Conservation (phyloP, 140 eudicot genomes). For the Senecio squalidus region DNA sequence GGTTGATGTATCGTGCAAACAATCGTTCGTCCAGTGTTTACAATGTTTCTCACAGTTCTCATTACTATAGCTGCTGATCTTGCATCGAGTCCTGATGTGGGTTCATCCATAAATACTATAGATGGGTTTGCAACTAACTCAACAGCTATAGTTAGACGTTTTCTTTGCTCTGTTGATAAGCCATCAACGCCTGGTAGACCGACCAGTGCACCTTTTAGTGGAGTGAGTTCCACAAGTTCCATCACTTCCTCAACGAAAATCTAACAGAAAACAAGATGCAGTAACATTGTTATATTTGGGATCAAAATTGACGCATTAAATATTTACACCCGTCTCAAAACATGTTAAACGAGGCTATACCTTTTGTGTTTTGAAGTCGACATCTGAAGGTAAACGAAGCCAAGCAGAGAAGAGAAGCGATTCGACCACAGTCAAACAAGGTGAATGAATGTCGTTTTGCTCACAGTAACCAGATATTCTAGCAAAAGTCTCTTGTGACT, state of each 20-base stretch:
- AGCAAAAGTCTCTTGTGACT: slow-evolving; percentile 93
- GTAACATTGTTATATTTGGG: background rate
- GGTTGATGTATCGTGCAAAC: slow-evolving; percentile 99
- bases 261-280: slow-evolving; percentile 30
- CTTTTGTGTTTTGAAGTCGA: slow-evolving; percentile 81
- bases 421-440: slow-evolving; percentile 89
- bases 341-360: too few relatives aligned
- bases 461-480: slow-evolving; percentile 98
- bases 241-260: slow-evolving; percentile 96
- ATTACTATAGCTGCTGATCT: slow-evolving; percentile 98
- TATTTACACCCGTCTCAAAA: too few relatives aligned
- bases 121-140: slow-evolving; percentile 98
- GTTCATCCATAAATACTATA: slow-evolving; percentile 96
- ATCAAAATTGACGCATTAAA: background rate
- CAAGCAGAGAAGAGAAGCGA: slow-evolving; percentile 96
- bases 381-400: slow-evolving; percentile 86
- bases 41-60: slow-evolving; percentile 98
- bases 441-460: slow-evolving; percentile 96
- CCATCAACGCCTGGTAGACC: slow-evolving; percentile 99
- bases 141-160: slow-evolving; percentile 90
- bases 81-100: slow-evolving; percentile 98
- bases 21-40: slow-evolving; percentile 91
- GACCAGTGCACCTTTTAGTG: slow-evolving; percentile 79
- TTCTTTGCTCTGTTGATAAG: slow-evolving; percentile 94
- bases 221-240: slow-evolving; percentile 95